These are phyloP conservation scores for Gardenia jasminoides DNA, from an alignment of 257 asterid species.

Conservation along the genomic window DNA sequence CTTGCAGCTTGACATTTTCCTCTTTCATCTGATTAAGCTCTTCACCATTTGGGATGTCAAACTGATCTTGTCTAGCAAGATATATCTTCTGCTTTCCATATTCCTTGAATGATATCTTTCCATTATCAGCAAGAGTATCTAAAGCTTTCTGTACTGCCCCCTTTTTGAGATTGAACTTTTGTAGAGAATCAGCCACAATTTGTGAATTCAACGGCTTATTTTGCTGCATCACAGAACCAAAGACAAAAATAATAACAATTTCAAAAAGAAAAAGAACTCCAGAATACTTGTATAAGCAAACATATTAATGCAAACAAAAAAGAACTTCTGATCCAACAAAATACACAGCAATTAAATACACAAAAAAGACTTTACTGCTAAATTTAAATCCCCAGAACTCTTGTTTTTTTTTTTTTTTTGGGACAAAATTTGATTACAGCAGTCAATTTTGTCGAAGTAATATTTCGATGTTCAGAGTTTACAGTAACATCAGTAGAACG, in stretches of 20 bases:
- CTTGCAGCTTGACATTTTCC: conserved; percentile 69
- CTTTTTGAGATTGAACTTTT: conserved; percentile 60
- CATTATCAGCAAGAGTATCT: conserved; percentile 52
- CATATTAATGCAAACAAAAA: neutral
- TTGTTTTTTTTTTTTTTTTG: too few relatives aligned
- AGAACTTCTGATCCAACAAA: neutral
- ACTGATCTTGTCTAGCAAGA: conserved; percentile 94
- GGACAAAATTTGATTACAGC: neutral
- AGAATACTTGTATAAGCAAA: neutral
- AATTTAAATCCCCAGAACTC: neutral
- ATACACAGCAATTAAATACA: too few relatives aligned
- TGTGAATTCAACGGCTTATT: conserved; percentile 57
- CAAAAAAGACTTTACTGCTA: neutral
- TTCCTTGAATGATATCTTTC: conserved; percentile 64
- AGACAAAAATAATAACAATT: neutral
- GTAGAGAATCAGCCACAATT: conserved; percentile 52
- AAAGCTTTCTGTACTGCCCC: conserved; percentile 52
- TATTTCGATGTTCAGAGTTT: neutral
- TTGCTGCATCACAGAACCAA: conserved; percentile 36
- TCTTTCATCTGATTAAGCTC: conserved; percentile 87
- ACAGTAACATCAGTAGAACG: neutral
- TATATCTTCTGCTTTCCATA: conserved; percentile 97
- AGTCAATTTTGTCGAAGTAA: neutral
- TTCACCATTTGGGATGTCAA: conserved; percentile 75
- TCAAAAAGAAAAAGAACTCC: neutral